Percentiles rank a stretch among this genome's conserved stretches.
phyloP scores from a whole-genome alignment of 2,329 filamentous ascomycete species.

The Neofusicoccum laricinum region DNA sequence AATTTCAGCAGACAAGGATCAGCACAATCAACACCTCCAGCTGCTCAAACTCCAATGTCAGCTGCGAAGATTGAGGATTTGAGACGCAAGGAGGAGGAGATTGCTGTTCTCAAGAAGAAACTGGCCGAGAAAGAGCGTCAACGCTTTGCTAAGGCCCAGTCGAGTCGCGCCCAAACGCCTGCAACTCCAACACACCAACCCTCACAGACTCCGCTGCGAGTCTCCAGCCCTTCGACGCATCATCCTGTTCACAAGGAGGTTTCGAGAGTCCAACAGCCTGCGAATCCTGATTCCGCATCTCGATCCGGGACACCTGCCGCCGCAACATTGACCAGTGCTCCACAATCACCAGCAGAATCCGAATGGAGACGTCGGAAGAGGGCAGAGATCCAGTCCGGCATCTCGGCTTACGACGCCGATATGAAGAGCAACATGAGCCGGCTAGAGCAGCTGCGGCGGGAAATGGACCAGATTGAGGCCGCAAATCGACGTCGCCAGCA shows the following conservation, averaged over 20 bases:
- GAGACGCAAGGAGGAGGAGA: slow-evolving; percentile 47
- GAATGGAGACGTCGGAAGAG: slow-evolving; percentile 42
- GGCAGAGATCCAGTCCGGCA: slow-evolving; percentile 48
- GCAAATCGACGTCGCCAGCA: slow-evolving; percentile 39
- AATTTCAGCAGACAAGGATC: slow-evolving; percentile 26
- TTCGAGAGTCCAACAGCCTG: not conserved
- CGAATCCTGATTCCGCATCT: not conserved
- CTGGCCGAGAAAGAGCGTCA: slow-evolving; percentile 44
- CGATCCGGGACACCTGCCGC: not conserved
- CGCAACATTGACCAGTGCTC: not conserved
- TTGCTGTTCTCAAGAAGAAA: slow-evolving; percentile 45
- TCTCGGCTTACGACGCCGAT: slow-evolving; percentile 47
- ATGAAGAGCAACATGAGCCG: slow-evolving; percentile 39
- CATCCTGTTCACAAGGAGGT: not conserved
- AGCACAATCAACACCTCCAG: slow-evolving; percentile 30
- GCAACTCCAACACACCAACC: not conserved
- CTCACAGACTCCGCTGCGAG: not conserved
- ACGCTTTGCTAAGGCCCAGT: slow-evolving; percentile 12
- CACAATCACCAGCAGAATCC: slow-evolving; percentile 6
- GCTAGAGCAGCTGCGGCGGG: slow-evolving; percentile 40
- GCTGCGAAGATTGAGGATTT: slow-evolving; percentile 42
- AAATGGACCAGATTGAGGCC: slow-evolving; percentile 43
- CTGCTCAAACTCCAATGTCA: slow-evolving; percentile 35
- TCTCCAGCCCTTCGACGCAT: not conserved
- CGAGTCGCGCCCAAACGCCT: slow-evolving; percentile 16